Base-by-base conservation (phyloP, 192 early-diverging fungal species). In the Coemansia sp. region DNA sequence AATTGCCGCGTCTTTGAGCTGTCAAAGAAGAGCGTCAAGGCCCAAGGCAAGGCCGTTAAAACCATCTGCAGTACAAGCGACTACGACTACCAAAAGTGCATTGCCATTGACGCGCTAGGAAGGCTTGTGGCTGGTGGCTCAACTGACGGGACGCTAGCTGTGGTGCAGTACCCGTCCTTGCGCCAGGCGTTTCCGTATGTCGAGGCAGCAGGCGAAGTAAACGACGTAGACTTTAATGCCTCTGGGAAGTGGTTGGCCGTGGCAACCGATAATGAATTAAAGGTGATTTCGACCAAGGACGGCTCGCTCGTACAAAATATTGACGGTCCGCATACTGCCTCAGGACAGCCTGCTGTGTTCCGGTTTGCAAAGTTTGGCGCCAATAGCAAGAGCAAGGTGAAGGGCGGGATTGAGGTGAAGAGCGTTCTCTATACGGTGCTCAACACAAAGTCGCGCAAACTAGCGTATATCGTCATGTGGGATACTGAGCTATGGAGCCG, bases 1-100 rank as follows among this genome's bases (percentile, higher is more conserved):
- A 95, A 95, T 76, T 91, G 89, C 68, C 85, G 93, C 20, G 63
- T 91, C 7, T 97, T 93, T 63, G 74, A 88, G 38, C 60, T 89
- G 18, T 13, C 35, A 48, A 82, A 79, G 39, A 67, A 71, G n/a
- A 59, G 63, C 38, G 61, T 74, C 33, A 60, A 57, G n/a, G 45
- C 53, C 2, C 7, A 8, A 36, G 69, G 66, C 24, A 77, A 77
- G 21, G 24, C 65, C 1, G 45, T 71, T 13, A 65, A 57, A 58
- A 65, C 74, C 18, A 67, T 82, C 2, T 66, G 68, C 35, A 82
- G 79, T 50, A 71, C 67, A 20, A 66, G 40, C 46, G 71, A 73
- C 39, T 46, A 53, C 18, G 79, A 82, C 62, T 82, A 82, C 67
- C 79, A 77, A 48, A 63, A 62, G 62, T 65, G 68, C 60, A 59